phyloP scores from a whole-genome alignment of 768 basidiomycete genomes.

The Kwoniella bestiolae region DNA sequence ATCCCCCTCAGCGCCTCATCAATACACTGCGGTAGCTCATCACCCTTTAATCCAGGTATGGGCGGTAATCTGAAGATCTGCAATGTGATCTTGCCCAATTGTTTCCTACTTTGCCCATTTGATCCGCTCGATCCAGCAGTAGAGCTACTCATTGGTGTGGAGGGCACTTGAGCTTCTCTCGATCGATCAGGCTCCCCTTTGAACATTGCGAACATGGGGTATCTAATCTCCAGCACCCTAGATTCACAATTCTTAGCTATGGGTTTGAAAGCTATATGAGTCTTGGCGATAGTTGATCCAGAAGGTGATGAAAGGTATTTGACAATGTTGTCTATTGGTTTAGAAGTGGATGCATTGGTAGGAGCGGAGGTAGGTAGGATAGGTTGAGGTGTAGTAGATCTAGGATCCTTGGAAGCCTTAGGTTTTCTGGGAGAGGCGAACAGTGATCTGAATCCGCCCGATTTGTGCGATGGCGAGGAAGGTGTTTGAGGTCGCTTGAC shows the following conservation, averaged over 20 bases:
- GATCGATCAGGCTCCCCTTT: constrained; percentile 47
- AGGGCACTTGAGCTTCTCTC: background rate
- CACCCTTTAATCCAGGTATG: constrained; percentile 75
- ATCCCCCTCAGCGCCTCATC: constrained; percentile 90
- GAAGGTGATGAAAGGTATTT: constrained; percentile 48
- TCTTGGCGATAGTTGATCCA: constrained; percentile 71
- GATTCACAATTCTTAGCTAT: constrained; percentile 82
- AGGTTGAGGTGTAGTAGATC: constrained; percentile 26
- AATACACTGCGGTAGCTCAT: constrained; percentile 83
- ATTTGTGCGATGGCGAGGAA: constrained; percentile 69
- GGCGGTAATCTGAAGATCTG: constrained; percentile 90
- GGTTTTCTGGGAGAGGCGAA: constrained; percentile 60
- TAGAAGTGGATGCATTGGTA: background rate
- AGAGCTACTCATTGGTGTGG: constrained; percentile 24
- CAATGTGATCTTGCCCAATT: constrained; percentile 84
- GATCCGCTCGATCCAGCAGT: constrained; percentile 8
- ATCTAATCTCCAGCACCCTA: constrained; percentile 72
- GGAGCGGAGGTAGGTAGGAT: constrained; percentile 39
- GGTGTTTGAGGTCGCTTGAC: constrained; percentile 63
- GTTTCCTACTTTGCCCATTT: constrained; percentile 61
- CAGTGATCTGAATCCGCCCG: constrained; percentile 51
- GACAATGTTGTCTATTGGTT: constrained; percentile 40
- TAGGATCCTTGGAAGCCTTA: constrained; percentile 34
- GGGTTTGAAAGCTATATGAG: constrained; percentile 87
- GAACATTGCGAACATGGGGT: constrained; percentile 58